Conservation (phyloP, 2,329 filamentous ascomycete species). For the Ceratocystis cubensis region DNA sequence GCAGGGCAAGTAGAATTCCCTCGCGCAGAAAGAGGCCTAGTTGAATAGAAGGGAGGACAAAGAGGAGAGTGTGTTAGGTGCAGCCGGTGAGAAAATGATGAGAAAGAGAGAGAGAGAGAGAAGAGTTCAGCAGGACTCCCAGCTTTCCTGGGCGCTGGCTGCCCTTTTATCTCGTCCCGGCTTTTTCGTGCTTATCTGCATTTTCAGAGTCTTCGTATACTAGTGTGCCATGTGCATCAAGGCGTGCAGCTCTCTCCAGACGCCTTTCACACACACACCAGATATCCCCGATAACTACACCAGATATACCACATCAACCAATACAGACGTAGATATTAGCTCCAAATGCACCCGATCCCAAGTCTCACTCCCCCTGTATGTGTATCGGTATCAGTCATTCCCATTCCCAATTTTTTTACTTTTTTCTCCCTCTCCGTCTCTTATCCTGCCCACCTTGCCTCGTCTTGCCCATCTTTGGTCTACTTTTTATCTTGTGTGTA, state of each 20-base stretch:
- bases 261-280: background rate
- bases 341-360: background rate
- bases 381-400: background rate
- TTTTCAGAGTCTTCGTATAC: background rate
- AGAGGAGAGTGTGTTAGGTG: background rate
- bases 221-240: background rate
- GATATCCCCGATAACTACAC: background rate
- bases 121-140: background rate
- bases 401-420: background rate
- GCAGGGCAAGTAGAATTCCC: too few relatives aligned
- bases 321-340: background rate
- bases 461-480: background rate
- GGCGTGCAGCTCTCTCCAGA: background rate
- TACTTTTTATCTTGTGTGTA: background rate
- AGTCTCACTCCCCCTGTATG: slow-evolving; percentile 6
- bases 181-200: background rate
- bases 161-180: background rate
- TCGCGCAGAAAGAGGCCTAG: background rate
- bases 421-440: too few relatives aligned
- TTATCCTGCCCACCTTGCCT: background rate
- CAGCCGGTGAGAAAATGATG: too few relatives aligned
- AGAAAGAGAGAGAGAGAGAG: slow-evolving; percentile 11
- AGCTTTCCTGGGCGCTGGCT: background rate
- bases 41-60: background rate
- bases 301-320: background rate